Percentiles rank a stretch among this genome's conserved stretches.
Conservation (phyloP, 345 rosid species). For the Garcia nutans region DNA sequence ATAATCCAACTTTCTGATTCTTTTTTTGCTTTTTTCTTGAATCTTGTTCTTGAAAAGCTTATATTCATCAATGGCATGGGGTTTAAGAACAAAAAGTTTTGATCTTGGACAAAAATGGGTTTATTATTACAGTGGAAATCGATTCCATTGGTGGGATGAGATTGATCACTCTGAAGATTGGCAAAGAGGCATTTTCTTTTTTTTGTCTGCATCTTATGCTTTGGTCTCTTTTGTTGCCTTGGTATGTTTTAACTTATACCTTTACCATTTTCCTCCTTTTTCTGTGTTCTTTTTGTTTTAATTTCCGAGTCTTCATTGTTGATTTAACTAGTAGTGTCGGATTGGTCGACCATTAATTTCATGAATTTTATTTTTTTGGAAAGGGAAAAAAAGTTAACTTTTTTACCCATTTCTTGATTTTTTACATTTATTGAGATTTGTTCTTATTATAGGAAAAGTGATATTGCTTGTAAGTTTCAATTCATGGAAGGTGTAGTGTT, state of each 20-base stretch:
- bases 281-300: neutral
- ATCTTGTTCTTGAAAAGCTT: neutral
- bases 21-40: too few relatives aligned
- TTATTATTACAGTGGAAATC: constrained; percentile 6
- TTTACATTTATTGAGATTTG: too few relatives aligned
- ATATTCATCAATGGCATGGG: constrained; percentile 8
- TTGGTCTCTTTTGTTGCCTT: constrained; percentile 55
- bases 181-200: constrained; percentile 51
- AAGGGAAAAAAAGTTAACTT: too few relatives aligned
- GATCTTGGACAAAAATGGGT: constrained; percentile 10
- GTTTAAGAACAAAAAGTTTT: constrained; percentile 20
- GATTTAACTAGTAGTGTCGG: neutral
- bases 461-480: neutral
- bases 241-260: constrained; percentile 30
- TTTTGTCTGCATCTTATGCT: constrained; percentile 47
- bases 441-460: neutral
- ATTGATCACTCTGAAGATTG: constrained; percentile 51
- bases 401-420: neutral
- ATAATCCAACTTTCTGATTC: too few relatives aligned
- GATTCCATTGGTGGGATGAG: constrained; percentile 51
- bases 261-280: neutral
- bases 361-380: neutral
- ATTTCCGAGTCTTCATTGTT: neutral
- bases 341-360: neutral
- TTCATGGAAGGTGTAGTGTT: neutral